Evolutionary conservation across 129 eudicot species (phyloP).

Genomic region (Daucus carota): DNA sequence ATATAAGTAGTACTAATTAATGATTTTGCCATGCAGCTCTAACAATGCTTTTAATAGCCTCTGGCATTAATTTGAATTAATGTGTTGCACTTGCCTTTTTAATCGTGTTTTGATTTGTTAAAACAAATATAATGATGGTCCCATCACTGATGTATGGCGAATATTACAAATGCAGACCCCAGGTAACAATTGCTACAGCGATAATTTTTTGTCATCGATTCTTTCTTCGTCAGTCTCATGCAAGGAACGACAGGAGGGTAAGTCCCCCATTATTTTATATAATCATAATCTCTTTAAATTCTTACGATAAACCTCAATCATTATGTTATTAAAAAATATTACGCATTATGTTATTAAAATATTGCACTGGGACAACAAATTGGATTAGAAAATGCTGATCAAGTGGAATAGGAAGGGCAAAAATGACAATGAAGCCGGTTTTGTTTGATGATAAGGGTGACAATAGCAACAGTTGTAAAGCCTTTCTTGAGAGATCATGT

Average conservation of each 20-base stretch:
- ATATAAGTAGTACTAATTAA: no score
- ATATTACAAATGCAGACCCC: slow-evolving; percentile 32
- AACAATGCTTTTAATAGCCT: background rate
- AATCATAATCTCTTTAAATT: background rate
- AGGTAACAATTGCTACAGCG: slow-evolving; percentile 49
- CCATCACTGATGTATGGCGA: background rate
- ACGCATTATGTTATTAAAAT: background rate
- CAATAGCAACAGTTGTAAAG: background rate
- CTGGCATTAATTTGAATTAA: background rate
- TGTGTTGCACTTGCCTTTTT: background rate
- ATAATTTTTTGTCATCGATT: slow-evolving; percentile 47
- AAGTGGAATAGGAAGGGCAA: background rate
- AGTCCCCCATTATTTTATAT: background rate
- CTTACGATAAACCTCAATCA: background rate
- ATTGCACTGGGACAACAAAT: background rate
- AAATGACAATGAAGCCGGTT: background rate
- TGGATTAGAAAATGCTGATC: background rate
- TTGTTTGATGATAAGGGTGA: background rate
- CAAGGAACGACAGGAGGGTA: slow-evolving; percentile 47
- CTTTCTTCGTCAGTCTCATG: slow-evolving; percentile 45
- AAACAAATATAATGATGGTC: background rate
- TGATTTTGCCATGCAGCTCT: background rate
- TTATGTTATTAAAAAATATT: background rate
- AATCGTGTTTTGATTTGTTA: background rate
- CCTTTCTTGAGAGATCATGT: background rate